Evolutionary conservation across 2,329 filamentous ascomycete species (phyloP), one percentile per base, ranked within the genome.

Genomic region (Pseudovirgaria hyperparasitica): DNA sequence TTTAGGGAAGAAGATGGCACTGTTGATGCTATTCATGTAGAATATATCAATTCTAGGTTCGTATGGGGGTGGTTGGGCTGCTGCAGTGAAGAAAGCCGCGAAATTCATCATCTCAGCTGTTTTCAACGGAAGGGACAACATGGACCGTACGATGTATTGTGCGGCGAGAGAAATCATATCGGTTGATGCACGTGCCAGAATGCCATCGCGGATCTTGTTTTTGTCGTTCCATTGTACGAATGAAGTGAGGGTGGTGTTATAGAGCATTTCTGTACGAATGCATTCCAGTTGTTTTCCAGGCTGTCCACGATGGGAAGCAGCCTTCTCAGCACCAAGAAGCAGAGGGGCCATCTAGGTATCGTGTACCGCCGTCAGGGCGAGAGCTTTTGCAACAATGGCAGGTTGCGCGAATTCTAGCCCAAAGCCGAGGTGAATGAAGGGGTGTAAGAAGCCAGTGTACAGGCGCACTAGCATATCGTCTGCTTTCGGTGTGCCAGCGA

Each of bases 361-460:
- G 44, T 92, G 82, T 2, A 84, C 70, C 6, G 77, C 72, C 2
- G 78, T 64, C 55, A 92, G 76, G 1, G 85, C 82, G 11, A 93
- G 68, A 1, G 62, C 84, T 54, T 87, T 72, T 5, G 84, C 82
- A 16, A 93, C 65, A 32, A 92, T 73, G 19, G 79, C 79, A 2
- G 82, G 82, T 45, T 92, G 82, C 7, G 67, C 50, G 58, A 84
- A 92, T 47, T 92, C 84, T 19, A 93, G 48, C 4, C 80, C 85
- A 45, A 84, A 92, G 25, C 84, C 80, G 12, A 92, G 65, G 46
- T 92, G 82, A 35, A 93, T 86, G 10, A 90, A 57, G 2, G 84
- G 82, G 44, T 92, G 82, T 2, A 85, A 40, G 35, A 87, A 67
- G 1, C 79, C 76, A 10, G 65, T 67, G 43, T 71, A 84, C 43